Evolutionary conservation across 495 filamentous ascomycete species (phyloP), one percentile per base, ranked within the genome.

Genomic region (Tetracladium marchalianum): DNA sequence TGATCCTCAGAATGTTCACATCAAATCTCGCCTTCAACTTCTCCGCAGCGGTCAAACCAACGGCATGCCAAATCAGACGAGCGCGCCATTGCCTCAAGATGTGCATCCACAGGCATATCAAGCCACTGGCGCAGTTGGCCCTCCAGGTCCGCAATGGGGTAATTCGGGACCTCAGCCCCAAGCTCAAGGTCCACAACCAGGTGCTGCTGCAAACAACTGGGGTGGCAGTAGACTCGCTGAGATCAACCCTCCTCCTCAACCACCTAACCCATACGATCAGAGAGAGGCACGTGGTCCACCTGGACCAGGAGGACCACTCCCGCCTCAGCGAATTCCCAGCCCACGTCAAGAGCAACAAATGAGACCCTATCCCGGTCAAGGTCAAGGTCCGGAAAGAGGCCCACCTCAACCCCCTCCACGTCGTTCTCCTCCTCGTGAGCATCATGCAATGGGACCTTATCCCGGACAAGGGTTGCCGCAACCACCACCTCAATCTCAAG

Each of bases 11-110:
- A 98, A 98, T 58, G 83, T 87, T 3, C 90, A 97, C 59, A 97
- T 98, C 70, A 98, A 98, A 59, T 87, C 90, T 46, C 82, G 92
- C 34, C 69, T 98, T 51, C 84, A 93, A 57, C 76, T 98, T 19
- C 75, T 98, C 18, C 80, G 84, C 24, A 84, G 71, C 46, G 87
- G 87, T 36, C 83, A 87, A 51, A 74, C 82, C 10, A 80, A 75
- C 40, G 85, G 84, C 32, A 62, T 76, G 44, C 76, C 79, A 33
- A 79, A 73, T 44, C 82, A 84, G 57, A 75, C 64, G 52, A 78
- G 73, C 47, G 79, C 74, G 17, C 83, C 83, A 13, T 70, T 85
- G 49, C 85, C 85, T 11, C 85, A 89, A 62, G 85, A 90, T 62
- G 83, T 89, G n/a, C 82, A 85, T 48, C 87, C 87, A 32, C 84